These are phyloP conservation scores for Botrytis cinerea DNA, from an alignment of 2,329 filamentous ascomycete species.

Conservation along the genomic window DNA sequence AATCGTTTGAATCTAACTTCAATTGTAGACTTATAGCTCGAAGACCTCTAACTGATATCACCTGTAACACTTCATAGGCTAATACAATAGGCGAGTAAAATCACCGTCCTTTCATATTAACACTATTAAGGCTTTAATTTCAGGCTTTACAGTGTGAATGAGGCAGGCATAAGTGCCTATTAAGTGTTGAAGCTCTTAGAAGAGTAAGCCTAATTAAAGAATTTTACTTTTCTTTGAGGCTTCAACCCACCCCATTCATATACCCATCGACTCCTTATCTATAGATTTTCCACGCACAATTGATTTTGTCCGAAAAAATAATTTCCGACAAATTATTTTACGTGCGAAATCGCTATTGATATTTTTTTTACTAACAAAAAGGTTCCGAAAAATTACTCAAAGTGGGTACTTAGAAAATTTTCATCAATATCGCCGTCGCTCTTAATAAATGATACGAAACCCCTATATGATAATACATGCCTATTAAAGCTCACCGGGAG, in stretches of 20 bases:
- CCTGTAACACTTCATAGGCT: too few species aligned
- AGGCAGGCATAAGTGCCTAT: not conserved
- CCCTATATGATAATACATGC: not conserved
- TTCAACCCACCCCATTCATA: slow-evolving; percentile 4
- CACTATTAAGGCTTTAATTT: too few species aligned
- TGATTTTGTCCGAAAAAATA: not conserved
- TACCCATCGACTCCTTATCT: slow-evolving; percentile 2
- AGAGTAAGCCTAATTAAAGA: not conserved
- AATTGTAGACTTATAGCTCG: too few species aligned
- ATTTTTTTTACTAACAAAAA: not conserved
- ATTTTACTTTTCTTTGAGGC: slow-evolving; percentile 2
- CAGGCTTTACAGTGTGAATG: not conserved
- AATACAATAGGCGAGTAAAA: too few species aligned
- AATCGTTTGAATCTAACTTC: too few species aligned
- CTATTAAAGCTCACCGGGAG: not conserved
- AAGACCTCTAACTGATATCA: too few species aligned
- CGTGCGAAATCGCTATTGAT: not conserved
- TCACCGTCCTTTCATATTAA: too few species aligned
- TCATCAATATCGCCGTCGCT: not conserved
- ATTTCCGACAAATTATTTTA: slow-evolving; percentile 3
- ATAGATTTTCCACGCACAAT: not conserved
- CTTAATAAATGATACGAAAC: too few species aligned
- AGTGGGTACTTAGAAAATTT: not conserved
- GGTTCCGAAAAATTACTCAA: not conserved
- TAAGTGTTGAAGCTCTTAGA: not conserved